Evolutionary conservation across 2,329 filamentous ascomycete species (phyloP).

Genomic region (Fusarium continuum): DNA sequence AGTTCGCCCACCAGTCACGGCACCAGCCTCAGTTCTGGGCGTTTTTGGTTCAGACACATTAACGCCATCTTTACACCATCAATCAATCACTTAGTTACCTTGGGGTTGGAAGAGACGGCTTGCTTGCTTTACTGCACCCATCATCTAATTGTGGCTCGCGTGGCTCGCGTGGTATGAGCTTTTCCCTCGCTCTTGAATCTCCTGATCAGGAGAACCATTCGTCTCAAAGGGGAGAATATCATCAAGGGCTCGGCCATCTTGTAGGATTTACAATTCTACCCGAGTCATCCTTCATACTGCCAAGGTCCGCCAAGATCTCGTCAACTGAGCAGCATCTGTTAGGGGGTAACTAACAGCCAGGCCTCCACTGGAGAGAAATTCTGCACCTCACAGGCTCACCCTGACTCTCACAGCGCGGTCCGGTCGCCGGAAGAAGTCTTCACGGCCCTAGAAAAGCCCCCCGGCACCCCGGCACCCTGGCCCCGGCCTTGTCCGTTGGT

Average conservation of each 20-base stretch:
- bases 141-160: not conserved
- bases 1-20: not conserved
- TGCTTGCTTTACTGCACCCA: not conserved
- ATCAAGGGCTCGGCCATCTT: not conserved
- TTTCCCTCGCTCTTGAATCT: not conserved
- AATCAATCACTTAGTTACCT: conserved; percentile 2
- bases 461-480: conserved; percentile 4
- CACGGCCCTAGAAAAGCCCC: conserved; percentile 6
- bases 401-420: conserved; percentile 26
- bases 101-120: not conserved
- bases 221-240: not conserved
- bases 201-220: conserved; percentile 9
- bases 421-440: conserved; percentile 1
- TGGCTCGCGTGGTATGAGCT: not conserved
- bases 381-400: not conserved
- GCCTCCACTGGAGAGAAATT: conserved; percentile 26
- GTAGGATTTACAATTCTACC: conserved; percentile 1
- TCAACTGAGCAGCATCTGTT: conserved; percentile 1
- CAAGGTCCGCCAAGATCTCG: conserved; percentile 16
- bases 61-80: conserved; percentile 32
- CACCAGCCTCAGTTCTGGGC: not conserved
- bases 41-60: conserved; percentile 6
- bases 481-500: conserved; percentile 14
- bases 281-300: conserved; percentile 23
- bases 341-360: conserved; percentile 6